Conservation (phyloP, 352 stramenopile species). For the Globisporangium middletonii region DNA sequence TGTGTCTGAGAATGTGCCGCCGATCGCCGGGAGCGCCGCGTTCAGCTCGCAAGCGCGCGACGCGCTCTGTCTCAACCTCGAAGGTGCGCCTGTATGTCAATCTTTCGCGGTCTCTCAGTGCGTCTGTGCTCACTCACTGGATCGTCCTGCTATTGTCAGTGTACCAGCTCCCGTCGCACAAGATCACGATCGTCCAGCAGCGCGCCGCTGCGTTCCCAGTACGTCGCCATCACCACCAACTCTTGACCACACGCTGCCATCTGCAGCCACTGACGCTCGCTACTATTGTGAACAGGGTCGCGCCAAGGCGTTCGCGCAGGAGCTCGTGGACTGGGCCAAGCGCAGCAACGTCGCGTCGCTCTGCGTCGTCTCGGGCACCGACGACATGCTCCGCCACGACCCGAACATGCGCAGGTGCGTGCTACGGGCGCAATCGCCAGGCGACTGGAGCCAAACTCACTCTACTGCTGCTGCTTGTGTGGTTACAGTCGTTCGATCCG, state of each 20-base stretch:
- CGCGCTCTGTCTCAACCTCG: conserved; percentile 67
- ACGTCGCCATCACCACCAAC: background rate
- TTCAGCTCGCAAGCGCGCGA: conserved; percentile 36
- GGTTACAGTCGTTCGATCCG: conserved; percentile 42
- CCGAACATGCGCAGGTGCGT: conserved; percentile 53
- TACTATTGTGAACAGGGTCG: conserved; percentile 30
- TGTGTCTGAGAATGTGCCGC: conserved; percentile 49
- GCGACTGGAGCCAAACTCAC: background rate
- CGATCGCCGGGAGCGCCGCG: conserved; percentile 51
- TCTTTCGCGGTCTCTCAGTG: background rate
- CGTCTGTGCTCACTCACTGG: background rate
- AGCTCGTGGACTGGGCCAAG: conserved; percentile 54
- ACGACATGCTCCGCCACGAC: conserved; percentile 82
- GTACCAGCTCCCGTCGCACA: conserved; percentile 51
- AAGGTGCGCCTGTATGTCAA: conserved; percentile 29
- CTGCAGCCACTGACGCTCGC: background rate
- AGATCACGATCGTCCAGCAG: conserved; percentile 75
- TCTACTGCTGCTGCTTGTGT: conserved; percentile 3
- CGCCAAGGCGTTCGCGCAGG: conserved; percentile 34
- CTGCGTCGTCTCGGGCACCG: conserved; percentile 51
- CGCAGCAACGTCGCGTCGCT: conserved; percentile 37
- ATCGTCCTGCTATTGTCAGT: conserved; percentile 24
- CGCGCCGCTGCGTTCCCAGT: conserved; percentile 48
- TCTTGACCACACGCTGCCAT: no score
- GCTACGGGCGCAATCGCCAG: background rate